Conservation (phyloP, 371 early-diverging fungal genomes). For the Hamiltosporidium tvaerminnensis region DNA sequence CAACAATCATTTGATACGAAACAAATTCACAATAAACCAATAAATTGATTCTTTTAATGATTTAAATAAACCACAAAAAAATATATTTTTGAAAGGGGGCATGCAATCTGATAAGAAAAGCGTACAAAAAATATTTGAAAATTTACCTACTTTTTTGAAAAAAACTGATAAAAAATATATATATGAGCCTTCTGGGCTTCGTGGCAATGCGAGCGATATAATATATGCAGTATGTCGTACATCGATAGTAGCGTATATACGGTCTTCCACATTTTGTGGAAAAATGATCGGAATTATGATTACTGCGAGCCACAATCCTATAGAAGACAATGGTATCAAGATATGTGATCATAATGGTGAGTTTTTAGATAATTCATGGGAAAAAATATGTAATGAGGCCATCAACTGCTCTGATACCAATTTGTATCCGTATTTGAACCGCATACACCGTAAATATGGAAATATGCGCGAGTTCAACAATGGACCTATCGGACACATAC, state of each 20-base stretch:
- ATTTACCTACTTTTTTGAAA: too few species aligned
- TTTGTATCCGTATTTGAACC: too few species aligned
- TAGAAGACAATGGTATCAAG: constrained; percentile 92
- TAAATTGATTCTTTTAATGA: too few species aligned
- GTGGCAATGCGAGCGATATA: constrained; percentile 21
- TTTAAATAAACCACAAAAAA: too few species aligned
- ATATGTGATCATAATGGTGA: constrained; percentile 91
- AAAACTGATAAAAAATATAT: too few species aligned
- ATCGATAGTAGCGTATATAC: constrained; percentile 71
- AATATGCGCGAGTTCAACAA: constrained; percentile 21
- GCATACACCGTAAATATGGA: constrained; percentile 25
- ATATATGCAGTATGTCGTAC: constrained; percentile 62
- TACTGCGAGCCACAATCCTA: constrained; percentile 95
- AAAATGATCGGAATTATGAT: constrained; percentile 87
- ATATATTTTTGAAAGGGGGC: too few species aligned
- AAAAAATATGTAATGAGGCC: constrained; percentile 67
- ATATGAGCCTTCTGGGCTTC: too few species aligned
- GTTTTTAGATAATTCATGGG: constrained; percentile 90
- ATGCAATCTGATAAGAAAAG: too few species aligned
- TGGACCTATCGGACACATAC: constrained; percentile 26
- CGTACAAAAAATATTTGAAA: too few species aligned
- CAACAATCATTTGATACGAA: too few species aligned
- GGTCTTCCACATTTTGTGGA: constrained; percentile 66
- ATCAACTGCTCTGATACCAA: not conserved
- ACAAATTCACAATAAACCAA: too few species aligned